Base-by-base conservation (phyloP, 2,329 filamentous ascomycete species). In the Nemania serpens region DNA sequence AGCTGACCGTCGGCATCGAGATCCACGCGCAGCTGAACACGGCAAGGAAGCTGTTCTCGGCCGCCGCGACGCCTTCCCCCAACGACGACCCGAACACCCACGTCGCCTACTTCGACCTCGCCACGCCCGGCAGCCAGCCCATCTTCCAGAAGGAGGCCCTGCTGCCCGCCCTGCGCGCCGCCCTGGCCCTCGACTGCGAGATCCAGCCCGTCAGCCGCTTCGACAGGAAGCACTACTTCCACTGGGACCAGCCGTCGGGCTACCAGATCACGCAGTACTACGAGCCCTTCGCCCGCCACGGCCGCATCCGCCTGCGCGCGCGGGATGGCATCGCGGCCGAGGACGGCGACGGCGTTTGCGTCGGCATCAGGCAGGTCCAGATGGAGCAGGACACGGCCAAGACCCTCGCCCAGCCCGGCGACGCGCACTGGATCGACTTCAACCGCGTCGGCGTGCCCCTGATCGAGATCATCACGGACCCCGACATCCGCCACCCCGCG, bases 211-310 rank as follows among this genome's bases (percentile, higher is more conserved):
- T 85, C 68, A 97, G 93, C 75, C 86, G 86, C 55, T 99, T 97
- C 77, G 95, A 99, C 76, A 84, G 95, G 65, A 99, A 99, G 75
- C 95, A 99, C 76, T 99, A 99, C 77, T 98, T 99, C 76, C 97
- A 97, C 80, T 96, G 95, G 85, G 95, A 99, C 75, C 95, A 99
- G 76, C 95, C 95, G 0, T 85, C 91, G 0, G 95, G 95, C 0
- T 99, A 99, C 75, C 95, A 99, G 75, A 96, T 99, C 65, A 99
- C 95, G 1, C 95, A 99, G 73, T 98, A 94, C 78, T 97, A 98
- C 75, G 79, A 87, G 59, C 87, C 87, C 0, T 86, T 89, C 67
- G 87, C 87, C 1, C 86, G 82, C 62, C 82, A 92, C 69, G 95
- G 95, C 1, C 77, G 80, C 41, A 80, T 98, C n/a, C 84, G 81